Conservation (phyloP, 805 yeast species). For the Millerago galiae region DNA sequence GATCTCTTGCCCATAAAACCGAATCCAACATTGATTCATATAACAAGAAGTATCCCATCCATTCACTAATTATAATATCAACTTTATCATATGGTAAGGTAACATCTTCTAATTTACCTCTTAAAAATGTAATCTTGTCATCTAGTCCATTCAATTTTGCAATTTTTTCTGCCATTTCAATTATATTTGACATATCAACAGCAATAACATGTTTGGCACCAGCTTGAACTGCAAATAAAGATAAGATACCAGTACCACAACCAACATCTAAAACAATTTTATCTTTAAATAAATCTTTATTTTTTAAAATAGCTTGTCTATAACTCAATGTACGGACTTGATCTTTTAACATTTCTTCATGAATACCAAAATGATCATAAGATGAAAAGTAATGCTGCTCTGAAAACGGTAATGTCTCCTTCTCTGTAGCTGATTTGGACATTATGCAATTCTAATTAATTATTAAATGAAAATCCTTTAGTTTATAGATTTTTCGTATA, state of each 20-base stretch:
- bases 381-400: slow-evolving; percentile 95
- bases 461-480: too few relatives aligned
- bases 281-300: slow-evolving; percentile 82
- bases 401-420: slow-evolving; percentile 51
- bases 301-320: slow-evolving; percentile 86
- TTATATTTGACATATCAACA: slow-evolving; percentile 95
- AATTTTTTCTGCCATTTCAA: slow-evolving; percentile 91
- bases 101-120: slow-evolving; percentile 94
- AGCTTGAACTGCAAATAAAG: slow-evolving; percentile 98
- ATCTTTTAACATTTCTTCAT: slow-evolving; percentile 98
- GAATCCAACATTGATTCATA: slow-evolving; percentile 98
- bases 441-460: not conserved
- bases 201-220: slow-evolving; percentile 98
- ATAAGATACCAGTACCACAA: slow-evolving; percentile 96
- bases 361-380: slow-evolving; percentile 95
- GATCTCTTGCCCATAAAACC: slow-evolving; percentile 89
- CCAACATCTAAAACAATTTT: slow-evolving; percentile 96
- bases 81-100: slow-evolving; percentile 79
- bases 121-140: slow-evolving; percentile 79
- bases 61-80: slow-evolving; percentile 92
- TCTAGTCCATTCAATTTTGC: slow-evolving; percentile 75
- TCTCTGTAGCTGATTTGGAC: slow-evolving; percentile 56
- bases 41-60: slow-evolving; percentile 98
- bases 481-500: too few relatives aligned
- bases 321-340: slow-evolving; percentile 86